phyloP scores from a whole-genome alignment of 2,329 filamentous ascomycete species.

The Trichophaea hybrida region DNA sequence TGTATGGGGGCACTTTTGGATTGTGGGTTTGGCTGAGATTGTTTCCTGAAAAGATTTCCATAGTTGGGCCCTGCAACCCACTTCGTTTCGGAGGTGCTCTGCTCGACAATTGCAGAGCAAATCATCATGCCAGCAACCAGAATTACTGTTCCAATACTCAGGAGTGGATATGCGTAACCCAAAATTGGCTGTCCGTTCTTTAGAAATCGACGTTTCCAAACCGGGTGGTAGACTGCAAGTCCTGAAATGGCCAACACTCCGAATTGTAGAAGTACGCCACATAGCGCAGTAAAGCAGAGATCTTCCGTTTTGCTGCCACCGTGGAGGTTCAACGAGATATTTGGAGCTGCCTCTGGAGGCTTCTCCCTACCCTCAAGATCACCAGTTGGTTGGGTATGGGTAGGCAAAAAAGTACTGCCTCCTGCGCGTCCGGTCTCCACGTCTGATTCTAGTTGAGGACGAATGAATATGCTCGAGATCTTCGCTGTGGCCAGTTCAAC shows the following conservation, averaged over 20 bases:
- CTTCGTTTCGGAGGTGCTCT: constrained; percentile 23
- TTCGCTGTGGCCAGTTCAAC: no score
- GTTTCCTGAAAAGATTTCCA: no score
- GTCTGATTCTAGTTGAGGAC: no score
- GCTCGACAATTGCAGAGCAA: constrained; percentile 30
- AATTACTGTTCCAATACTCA: constrained; percentile 26
- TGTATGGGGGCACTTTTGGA: no score
- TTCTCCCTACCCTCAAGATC: background rate
- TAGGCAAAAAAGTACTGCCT: background rate
- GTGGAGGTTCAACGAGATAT: constrained; percentile 22
- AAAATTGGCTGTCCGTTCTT: constrained; percentile 1
- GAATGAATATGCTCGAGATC: no score
- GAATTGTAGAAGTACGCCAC: constrained; percentile 25
- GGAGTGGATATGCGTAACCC: constrained; percentile 27
- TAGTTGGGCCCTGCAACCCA: background rate
- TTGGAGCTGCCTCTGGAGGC: constrained; percentile 13
- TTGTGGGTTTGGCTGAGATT: background rate
- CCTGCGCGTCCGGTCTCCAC: no score
- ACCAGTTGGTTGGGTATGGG: background rate
- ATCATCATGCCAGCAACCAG: constrained; percentile 27
- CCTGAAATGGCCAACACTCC: constrained; percentile 24
- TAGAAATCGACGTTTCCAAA: background rate
- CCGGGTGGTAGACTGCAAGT: constrained; percentile 18
- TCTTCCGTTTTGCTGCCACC: constrained; percentile 8
- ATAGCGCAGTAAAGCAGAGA: constrained; percentile 13